A percentile compares a stretch with the other conserved stretches of the same genome.
phyloP scores from a whole-genome alignment of 192 early-diverging fungal species.

The Backusella liffmaniae region DNA sequence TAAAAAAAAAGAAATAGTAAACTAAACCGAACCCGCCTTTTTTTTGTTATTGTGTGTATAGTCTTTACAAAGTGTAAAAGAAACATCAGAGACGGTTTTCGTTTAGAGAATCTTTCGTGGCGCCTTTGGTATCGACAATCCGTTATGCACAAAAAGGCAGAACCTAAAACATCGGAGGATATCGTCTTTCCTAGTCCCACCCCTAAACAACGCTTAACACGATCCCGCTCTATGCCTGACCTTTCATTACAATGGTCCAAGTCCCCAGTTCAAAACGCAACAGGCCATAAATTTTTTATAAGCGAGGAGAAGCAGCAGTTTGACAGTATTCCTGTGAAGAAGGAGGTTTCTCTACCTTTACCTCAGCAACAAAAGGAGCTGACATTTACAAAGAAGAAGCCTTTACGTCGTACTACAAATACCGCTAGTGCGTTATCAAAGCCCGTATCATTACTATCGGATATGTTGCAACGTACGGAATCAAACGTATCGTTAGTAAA shows the following conservation, averaged over 20 bases:
- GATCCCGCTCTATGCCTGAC: conserved; percentile 14
- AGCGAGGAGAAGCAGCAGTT: neutral
- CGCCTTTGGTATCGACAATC: conserved; percentile 37
- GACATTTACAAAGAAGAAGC: conserved; percentile 15
- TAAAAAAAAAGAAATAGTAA: neutral
- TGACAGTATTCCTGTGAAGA: neutral
- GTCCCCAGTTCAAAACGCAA: neutral
- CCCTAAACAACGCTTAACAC: neutral
- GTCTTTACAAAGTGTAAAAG: conserved; percentile 31
- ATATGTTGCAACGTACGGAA: conserved; percentile 11
- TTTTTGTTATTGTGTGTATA: conserved; percentile 1
- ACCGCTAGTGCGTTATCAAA: conserved; percentile 2
- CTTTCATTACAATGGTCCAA: neutral
- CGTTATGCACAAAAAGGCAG: conserved; percentile 6
- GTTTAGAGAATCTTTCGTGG: conserved; percentile 37
- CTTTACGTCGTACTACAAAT: neutral
- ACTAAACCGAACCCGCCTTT: neutral
- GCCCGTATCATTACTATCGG: conserved; percentile 11
- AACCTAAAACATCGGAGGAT: conserved; percentile 5
- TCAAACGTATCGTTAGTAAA: neutral
- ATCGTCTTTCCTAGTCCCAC: conserved; percentile 3
- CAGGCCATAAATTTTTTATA: neutral
- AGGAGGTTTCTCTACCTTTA: neutral
- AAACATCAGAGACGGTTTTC: conserved; percentile 26
- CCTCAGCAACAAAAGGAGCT: neutral